Percentiles rank a stretch among this genome's conserved stretches.
Evolutionary conservation across 306 rosid genomes (phyloP).

Genomic region (Myrica gale): DNA sequence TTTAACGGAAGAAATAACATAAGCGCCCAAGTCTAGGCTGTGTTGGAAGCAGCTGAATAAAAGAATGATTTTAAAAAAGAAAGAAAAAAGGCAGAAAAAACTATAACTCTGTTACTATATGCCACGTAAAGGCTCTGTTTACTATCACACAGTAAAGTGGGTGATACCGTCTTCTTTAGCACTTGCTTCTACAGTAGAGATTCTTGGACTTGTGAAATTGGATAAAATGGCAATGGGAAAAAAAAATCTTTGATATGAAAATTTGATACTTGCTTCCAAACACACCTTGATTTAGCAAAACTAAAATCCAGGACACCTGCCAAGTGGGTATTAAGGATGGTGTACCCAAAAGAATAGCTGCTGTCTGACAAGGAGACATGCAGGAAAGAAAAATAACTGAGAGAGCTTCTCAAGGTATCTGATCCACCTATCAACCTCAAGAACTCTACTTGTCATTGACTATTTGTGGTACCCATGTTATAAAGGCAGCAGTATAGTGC

Average conservation of each 20-base stretch:
- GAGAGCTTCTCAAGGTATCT: background rate
- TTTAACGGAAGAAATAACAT: conserved; percentile 17
- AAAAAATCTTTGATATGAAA: background rate
- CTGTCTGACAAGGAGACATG: background rate
- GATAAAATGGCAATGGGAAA: background rate
- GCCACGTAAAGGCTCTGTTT: background rate
- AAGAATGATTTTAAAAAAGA: background rate
- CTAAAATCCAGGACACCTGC: background rate
- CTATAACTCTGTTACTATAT: background rate
- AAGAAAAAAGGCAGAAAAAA: background rate
- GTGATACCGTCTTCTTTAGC: background rate
- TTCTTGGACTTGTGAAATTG: conserved; percentile 6
- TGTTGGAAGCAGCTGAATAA: conserved; percentile 23
- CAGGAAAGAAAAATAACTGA: background rate
- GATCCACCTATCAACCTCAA: background rate
- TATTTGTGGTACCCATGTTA: background rate
- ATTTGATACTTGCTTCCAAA: background rate
- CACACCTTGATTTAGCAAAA: background rate
- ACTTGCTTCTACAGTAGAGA: background rate
- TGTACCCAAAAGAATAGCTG: background rate
- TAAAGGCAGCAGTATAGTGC: background rate
- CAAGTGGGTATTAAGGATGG: background rate
- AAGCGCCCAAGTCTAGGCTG: conserved; percentile 18
- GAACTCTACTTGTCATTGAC: background rate
- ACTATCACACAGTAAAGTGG: background rate